Evolutionary conservation across 2,329 filamentous ascomycete species (phyloP), one percentile per base, ranked within the genome.

Genomic region (Cladophialophora bantiana): DNA sequence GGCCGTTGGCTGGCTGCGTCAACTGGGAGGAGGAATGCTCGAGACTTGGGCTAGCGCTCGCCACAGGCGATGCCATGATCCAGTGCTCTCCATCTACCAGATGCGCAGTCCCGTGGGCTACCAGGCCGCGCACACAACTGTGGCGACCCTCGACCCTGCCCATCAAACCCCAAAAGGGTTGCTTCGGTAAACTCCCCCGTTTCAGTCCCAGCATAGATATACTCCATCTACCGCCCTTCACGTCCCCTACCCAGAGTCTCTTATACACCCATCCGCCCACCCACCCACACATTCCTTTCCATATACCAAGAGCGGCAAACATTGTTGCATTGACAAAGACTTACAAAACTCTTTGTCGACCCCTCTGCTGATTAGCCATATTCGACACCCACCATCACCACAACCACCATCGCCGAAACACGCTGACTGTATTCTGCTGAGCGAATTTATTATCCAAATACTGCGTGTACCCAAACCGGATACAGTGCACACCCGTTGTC

Each of bases 1-100:
- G 38, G n/a, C 18, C 18, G 26, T 32, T 42, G 32, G 35, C 56
- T 34, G 48, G 57, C n/a, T 52, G 54, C 64, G 57, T 63, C 59
- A 53, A 52, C 34, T 56, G 31, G 31, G 61, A 55, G 54, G 52
- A 69, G 55, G 68, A 69, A 69, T 69, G 68, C 68, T 67, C 62
- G 50, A 62, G 64, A 65, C 58, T 56, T 63, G 63, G 34, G 34
- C 40, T 36, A 26, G 35, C 52, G 48, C 58, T 57, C 40, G 45
- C 50, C 60, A 59, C 59, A 55, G 52, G 52, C 50, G 34, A 18
- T 36, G 15, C 34, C 7, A 31, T 26, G 57, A 36, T 42, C 63
- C 57, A 34, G 58, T 42, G 36, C 60, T 60, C 26, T 31, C 42
- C 59, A 55, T 36, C 34, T 62, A n/a, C 15, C 48, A 40, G 18